phyloP scores from a whole-genome alignment of 495 filamentous ascomycete species.

The Schizothecium vesticola region DNA sequence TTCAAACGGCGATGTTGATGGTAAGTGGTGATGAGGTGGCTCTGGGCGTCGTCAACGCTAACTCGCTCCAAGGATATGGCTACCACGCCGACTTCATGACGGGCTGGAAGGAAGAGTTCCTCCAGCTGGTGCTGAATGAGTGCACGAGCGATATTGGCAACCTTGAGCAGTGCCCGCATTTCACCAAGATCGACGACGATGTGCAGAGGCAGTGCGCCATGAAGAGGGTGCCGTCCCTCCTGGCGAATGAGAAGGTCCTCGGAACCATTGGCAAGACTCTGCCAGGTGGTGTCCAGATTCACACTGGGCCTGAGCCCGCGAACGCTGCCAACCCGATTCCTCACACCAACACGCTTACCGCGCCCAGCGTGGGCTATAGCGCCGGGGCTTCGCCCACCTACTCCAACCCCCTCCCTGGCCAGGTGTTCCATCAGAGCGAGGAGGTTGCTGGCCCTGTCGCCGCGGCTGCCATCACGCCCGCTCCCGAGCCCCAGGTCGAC shows the following conservation, averaged over 20 bases:
- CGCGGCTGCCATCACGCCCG: conserved; percentile 19
- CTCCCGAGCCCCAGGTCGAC: conserved; percentile 22
- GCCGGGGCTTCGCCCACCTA: conserved; percentile 11
- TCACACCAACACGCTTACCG: conserved; percentile 11
- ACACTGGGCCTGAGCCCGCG: conserved; percentile 34
- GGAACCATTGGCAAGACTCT: conserved; percentile 29
- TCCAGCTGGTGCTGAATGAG: conserved; percentile 53
- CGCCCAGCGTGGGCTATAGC: conserved; percentile 22
- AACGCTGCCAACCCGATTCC: conserved; percentile 12
- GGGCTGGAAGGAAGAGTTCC: conserved; percentile 64
- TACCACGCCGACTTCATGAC: conserved; percentile 85
- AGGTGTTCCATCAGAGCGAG: conserved; percentile 23
- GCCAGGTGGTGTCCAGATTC: conserved; percentile 36
- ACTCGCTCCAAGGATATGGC: conserved; percentile 52
- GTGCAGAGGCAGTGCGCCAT: conserved; percentile 35
- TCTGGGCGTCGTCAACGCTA: not conserved
- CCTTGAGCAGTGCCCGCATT: conserved; percentile 52
- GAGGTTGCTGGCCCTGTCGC: conserved; percentile 1
- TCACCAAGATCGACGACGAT: conserved; percentile 33
- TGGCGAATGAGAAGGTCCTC: conserved; percentile 31
- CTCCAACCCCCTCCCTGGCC: conserved; percentile 21
- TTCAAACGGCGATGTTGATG: conserved; percentile 75
- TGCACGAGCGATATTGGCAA: conserved; percentile 51
- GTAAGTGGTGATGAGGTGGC: conserved; percentile 27
- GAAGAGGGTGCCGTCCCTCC: conserved; percentile 18